A percentile compares a stretch with the other conserved stretches of the same genome.
These are phyloP conservation scores for Antitrichia curtipendula DNA, from an alignment of 225 moss, liverwort and hornwort species.

Conservation along the genomic window DNA sequence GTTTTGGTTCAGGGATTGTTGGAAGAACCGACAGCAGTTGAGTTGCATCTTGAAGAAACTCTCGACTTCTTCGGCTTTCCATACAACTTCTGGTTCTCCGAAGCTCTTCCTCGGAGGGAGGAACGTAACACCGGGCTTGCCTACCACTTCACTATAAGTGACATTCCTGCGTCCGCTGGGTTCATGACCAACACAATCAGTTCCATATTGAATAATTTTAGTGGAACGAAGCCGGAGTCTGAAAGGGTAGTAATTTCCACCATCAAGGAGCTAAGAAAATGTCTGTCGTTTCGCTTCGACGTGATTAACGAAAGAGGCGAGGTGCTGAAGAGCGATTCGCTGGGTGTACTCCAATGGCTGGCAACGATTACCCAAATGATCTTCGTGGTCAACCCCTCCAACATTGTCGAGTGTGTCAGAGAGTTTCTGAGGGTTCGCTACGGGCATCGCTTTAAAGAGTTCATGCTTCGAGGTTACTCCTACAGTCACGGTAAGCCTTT, in stretches of 20 bases:
- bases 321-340: neutral
- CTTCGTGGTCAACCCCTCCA: neutral
- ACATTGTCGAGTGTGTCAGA: conserved; percentile 15
- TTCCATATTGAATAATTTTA: neutral
- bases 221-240: conserved; percentile 1
- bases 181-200: neutral
- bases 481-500: neutral
- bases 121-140: neutral
- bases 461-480: neutral
- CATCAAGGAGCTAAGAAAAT: neutral
- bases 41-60: neutral
- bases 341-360: conserved; percentile 2
- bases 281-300: conserved; percentile 14
- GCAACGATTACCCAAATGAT: conserved; percentile 30
- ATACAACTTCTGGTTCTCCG: conserved; percentile 32
- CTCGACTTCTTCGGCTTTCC: neutral
- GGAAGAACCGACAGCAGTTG: neutral
- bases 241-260: neutral
- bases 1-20: neutral
- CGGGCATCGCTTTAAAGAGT: neutral
- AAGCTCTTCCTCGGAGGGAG: neutral
- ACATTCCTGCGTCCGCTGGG: neutral
- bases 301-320: conserved; percentile 13
- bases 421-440: conserved; percentile 4
- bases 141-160: conserved; percentile 7